phyloP scores from a whole-genome alignment of 2,329 filamentous ascomycete genomes.

The Exophiala sp. region DNA sequence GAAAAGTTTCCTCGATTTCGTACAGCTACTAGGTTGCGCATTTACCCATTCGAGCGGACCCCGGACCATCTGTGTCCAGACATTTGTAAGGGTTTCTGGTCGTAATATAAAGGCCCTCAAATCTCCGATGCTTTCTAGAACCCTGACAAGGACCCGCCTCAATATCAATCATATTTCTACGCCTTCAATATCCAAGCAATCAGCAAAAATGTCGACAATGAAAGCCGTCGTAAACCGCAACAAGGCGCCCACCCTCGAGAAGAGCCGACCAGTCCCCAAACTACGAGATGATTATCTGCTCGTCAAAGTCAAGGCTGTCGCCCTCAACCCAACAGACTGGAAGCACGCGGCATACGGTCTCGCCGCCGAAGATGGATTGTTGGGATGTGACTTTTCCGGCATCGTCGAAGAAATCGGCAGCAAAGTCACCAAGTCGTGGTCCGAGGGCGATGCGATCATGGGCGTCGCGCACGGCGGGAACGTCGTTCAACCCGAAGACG shows the following conservation, averaged over 20 bases:
- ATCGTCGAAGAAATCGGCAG: conserved; percentile 29
- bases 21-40: no score
- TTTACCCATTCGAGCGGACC: no score
- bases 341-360: conserved; percentile 42
- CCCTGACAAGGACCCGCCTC: no score
- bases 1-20: no score
- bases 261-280: conserved; percentile 28
- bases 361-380: conserved; percentile 37
- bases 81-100: no score
- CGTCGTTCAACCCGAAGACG: conserved; percentile 28
- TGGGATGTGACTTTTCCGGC: conserved; percentile 36
- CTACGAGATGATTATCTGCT: conserved; percentile 45
- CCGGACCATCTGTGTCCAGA: no score
- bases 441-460: conserved; percentile 37
- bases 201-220: conserved; percentile 8
- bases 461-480: conserved; percentile 38
- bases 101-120: no score
- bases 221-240: conserved; percentile 23
- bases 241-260: conserved; percentile 28
- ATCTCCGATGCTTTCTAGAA: no score
- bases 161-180: neutral
- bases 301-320: conserved; percentile 18
- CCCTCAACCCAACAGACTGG: conserved; percentile 55
- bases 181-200: neutral
- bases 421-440: conserved; percentile 23